phyloP scores from a whole-genome alignment of 345 rosid species.

The Corchorus capsularis region DNA sequence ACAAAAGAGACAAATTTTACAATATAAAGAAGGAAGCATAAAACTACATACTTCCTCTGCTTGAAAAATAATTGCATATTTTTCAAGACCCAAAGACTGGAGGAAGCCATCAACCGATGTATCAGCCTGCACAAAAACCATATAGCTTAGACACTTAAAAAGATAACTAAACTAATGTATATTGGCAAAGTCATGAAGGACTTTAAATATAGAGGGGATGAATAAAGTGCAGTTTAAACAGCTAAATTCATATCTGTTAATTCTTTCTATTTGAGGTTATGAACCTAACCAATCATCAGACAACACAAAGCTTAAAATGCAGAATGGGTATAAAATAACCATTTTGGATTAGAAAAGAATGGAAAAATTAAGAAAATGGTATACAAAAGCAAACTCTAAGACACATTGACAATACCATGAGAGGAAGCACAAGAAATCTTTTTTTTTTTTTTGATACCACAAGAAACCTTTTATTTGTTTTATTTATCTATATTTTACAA shows the following conservation, averaged over 20 bases:
- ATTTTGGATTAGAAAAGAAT: background rate
- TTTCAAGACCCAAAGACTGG: conserved; percentile 86
- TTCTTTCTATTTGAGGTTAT: background rate
- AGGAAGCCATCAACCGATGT: conserved; percentile 73
- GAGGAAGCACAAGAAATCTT: background rate
- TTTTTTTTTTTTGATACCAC: background rate
- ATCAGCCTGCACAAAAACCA: conserved; percentile 61
- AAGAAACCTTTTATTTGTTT: background rate
- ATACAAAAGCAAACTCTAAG: background rate
- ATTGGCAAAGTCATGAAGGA: background rate
- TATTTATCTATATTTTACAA: background rate
- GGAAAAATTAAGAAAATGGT: background rate
- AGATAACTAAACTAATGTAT: background rate
- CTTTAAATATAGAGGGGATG: background rate
- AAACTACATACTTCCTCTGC: conserved; percentile 79
- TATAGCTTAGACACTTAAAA: conserved; percentile 1
- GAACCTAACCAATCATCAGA: background rate
- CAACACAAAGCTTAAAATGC: background rate
- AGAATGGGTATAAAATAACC: background rate
- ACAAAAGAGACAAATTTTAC: background rate
- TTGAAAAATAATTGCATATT: conserved; percentile 83
- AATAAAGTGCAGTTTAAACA: background rate
- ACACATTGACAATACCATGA: background rate
- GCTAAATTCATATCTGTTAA: background rate
- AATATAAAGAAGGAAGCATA: conserved; percentile 14